Evolutionary conservation across 1,284 basidiomycete species (phyloP).

Genomic region (Ganoderma lucidum): DNA sequence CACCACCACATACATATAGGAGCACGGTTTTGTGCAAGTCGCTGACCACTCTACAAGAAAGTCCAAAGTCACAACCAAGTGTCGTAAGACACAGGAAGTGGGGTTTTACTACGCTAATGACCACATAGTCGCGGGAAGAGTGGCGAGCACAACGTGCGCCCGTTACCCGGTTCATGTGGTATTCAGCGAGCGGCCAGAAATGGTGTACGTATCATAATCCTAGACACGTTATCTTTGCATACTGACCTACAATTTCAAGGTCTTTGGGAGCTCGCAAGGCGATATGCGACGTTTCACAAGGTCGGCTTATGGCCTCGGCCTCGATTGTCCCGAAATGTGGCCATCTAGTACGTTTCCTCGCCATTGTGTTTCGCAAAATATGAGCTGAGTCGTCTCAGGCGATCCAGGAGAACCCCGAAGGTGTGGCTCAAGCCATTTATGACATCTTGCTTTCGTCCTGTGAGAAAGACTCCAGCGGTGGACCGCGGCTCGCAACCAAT

Average conservation of each 20-base stretch:
- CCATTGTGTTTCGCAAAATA: not conserved
- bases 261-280: not conserved
- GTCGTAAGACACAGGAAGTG: conserved; percentile 7
- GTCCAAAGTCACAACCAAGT: conserved; percentile 8
- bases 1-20: not conserved
- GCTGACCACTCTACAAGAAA: not conserved
- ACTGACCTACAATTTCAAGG: not conserved
- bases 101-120: conserved; percentile 10
- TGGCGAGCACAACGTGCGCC: conserved; percentile 4
- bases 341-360: not conserved
- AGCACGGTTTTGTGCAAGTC: conserved; percentile 7
- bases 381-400: not conserved
- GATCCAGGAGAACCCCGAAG: conserved; percentile 13
- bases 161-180: conserved; percentile 15
- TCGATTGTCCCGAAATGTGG: not conserved
- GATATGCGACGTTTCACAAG: not conserved
- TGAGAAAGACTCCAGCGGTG: not conserved
- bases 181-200: conserved; percentile 10
- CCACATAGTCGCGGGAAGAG: conserved; percentile 10
- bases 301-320: not conserved
- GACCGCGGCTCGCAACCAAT: not conserved
- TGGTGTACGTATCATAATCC: conserved; percentile 6
- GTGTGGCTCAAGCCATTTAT: conserved; percentile 4
- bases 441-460: not conserved
- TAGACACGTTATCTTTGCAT: no score